Evolutionary conservation across 2,329 filamentous ascomycete species (phyloP).

Genomic region (Aureobasidium sp.): DNA sequence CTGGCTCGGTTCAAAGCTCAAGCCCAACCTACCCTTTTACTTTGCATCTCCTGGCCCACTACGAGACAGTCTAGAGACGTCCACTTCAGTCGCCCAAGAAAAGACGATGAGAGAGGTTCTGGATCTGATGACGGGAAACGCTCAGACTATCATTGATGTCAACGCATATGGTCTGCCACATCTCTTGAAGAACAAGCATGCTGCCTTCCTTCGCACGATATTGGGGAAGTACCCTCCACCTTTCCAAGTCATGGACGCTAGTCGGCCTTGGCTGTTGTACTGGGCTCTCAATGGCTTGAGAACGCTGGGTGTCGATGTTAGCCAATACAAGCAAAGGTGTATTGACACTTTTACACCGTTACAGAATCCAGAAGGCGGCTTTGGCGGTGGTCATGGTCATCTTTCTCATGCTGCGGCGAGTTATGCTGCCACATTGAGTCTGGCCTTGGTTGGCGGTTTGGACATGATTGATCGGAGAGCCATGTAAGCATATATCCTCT

Average conservation of each 20-base stretch:
- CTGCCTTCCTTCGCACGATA: constrained; percentile 50
- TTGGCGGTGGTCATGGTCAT: constrained; percentile 90
- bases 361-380: constrained; percentile 78
- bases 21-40: constrained; percentile 36
- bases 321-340: constrained; percentile 54
- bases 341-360: constrained; percentile 65
- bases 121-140: constrained; percentile 53
- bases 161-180: constrained; percentile 68
- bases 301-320: constrained; percentile 66
- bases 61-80: constrained; percentile 56
- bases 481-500: constrained; percentile 44
- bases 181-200: constrained; percentile 57
- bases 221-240: constrained; percentile 55
- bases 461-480: constrained; percentile 70
- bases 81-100: constrained; percentile 60
- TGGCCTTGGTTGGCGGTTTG: constrained; percentile 69
- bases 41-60: constrained; percentile 55
- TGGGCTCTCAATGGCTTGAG: constrained; percentile 75
- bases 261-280: constrained; percentile 88
- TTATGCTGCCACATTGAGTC: constrained; percentile 73
- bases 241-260: constrained; percentile 73
- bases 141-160: constrained; percentile 36
- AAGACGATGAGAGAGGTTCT: constrained; percentile 61
- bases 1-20: constrained; percentile 12
- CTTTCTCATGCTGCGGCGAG: constrained; percentile 79